phyloP scores from a whole-genome alignment of 768 basidiomycete genomes.

The Coprinellus micaceus region DNA sequence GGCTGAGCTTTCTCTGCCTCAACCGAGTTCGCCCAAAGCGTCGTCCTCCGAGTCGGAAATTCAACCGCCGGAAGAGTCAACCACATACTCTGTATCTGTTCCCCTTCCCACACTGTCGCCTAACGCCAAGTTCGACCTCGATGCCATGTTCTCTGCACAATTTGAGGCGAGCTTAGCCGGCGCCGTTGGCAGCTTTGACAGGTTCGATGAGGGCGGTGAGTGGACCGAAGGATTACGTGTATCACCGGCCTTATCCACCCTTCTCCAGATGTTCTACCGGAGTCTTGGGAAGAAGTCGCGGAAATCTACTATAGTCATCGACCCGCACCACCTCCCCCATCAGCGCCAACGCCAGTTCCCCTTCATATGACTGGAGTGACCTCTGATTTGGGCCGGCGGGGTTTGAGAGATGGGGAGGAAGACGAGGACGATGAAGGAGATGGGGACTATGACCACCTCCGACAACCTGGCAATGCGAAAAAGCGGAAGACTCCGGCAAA shows the following conservation, averaged over 20 bases:
- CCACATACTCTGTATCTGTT: neutral
- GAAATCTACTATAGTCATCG: neutral
- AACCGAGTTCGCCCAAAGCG: neutral
- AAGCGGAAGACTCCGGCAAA: conserved; percentile 84
- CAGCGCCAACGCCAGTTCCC: too few species aligned
- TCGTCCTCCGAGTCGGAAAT: neutral
- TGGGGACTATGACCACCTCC: conserved; percentile 59
- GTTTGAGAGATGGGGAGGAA: conserved; percentile 40
- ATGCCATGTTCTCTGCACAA: conserved; percentile 8
- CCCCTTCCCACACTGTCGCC: neutral
- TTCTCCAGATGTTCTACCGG: neutral
- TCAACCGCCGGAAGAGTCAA: neutral
- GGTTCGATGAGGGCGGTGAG: neutral
- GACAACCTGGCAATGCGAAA: conserved; percentile 81
- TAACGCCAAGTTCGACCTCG: conserved; percentile 2
- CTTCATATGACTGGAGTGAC: neutral
- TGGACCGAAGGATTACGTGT: neutral
- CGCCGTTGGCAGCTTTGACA: neutral
- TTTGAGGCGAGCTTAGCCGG: conserved; percentile 7
- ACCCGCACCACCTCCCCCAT: neutral
- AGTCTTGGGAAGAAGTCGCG: neutral
- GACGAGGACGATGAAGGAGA: conserved; percentile 55
- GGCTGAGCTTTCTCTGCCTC: too few species aligned
- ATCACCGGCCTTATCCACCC: neutral
- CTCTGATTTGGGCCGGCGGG: neutral